A percentile compares a stretch with the other conserved stretches of the same genome.
These are phyloP conservation scores for Dillenia suffruticosa DNA, from an alignment of 164 flowering plant species.

Conservation along the genomic window DNA sequence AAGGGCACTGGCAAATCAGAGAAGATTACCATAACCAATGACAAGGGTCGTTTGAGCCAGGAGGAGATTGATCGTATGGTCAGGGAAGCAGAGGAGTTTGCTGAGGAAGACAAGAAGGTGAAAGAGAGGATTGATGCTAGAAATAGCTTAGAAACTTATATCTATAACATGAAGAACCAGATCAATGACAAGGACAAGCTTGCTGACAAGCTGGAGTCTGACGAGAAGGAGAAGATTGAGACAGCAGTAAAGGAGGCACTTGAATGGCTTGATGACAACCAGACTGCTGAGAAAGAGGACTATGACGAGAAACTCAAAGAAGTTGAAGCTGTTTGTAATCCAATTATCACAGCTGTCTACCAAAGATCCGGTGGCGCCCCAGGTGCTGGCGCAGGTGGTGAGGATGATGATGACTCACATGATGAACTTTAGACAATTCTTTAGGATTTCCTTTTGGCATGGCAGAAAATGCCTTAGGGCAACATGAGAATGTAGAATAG, in stretches of 20 bases:
- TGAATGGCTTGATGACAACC: conserved; percentile 86
- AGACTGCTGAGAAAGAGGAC: conserved; percentile 77
- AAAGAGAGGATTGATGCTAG: conserved; percentile 85
- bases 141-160: conserved; percentile 71
- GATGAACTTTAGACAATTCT: conserved; percentile 55
- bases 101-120: conserved; percentile 86
- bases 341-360: conserved; percentile 71
- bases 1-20: conserved; percentile 72
- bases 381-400: conserved; percentile 34
- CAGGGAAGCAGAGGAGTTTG: conserved; percentile 79
- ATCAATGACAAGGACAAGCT: conserved; percentile 82
- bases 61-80: conserved; percentile 91
- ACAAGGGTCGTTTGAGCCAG: conserved; percentile 75
- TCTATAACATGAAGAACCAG: conserved; percentile 84
- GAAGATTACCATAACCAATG: conserved; percentile 84
- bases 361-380: conserved; percentile 82
- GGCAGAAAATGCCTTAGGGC: too few relatives aligned
- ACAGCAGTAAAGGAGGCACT: conserved; percentile 70
- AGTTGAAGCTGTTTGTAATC: conserved; percentile 86
- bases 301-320: conserved; percentile 84
- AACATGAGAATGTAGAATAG: neutral
- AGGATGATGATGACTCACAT: conserved; percentile 54
- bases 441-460: neutral
- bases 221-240: conserved; percentile 85
- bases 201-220: conserved; percentile 79